Conservation (phyloP, 2,329 filamentous ascomycete genomes). For the Gliomastix tumulicola region DNA sequence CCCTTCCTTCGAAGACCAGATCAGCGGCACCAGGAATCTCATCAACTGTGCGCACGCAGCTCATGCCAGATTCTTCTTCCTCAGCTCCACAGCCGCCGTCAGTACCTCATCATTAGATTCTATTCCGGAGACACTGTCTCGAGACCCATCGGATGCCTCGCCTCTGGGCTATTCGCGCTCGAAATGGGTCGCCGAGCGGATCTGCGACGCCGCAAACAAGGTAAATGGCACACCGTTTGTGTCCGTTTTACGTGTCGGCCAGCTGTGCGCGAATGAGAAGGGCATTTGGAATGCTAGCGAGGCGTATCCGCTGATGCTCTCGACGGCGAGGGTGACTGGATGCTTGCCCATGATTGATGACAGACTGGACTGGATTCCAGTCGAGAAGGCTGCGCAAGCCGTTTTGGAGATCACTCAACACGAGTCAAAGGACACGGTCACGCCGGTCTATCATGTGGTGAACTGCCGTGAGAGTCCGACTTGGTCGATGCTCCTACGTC, state of each 20-base stretch:
- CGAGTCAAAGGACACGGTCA: not conserved
- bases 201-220: constrained; percentile 26
- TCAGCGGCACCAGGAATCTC: constrained; percentile 35
- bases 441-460: constrained; percentile 12
- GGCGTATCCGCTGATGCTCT: constrained; percentile 45
- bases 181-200: constrained; percentile 29
- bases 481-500: not conserved
- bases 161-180: constrained; percentile 36
- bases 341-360: constrained; percentile 11
- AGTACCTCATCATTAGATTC: constrained; percentile 17
- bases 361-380: constrained; percentile 39
- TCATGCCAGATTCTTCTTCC: constrained; percentile 33
- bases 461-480: constrained; percentile 11
- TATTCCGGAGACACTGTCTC: constrained; percentile 20
- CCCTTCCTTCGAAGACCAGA: constrained; percentile 40
- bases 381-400: constrained; percentile 32
- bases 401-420: constrained; percentile 24
- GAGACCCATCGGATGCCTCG: constrained; percentile 12
- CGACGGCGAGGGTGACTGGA: constrained; percentile 32
- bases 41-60: constrained; percentile 21
- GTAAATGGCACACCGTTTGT: not conserved
- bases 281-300: constrained; percentile 45
- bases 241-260: constrained; percentile 37
- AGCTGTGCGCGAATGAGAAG: constrained; percentile 39
- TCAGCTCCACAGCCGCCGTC: constrained; percentile 40